A percentile compares a stretch with the other conserved stretches of the same genome.
phyloP scores from a whole-genome alignment of 352 stramenopile species.

The Phytopythium montanum region DNA sequence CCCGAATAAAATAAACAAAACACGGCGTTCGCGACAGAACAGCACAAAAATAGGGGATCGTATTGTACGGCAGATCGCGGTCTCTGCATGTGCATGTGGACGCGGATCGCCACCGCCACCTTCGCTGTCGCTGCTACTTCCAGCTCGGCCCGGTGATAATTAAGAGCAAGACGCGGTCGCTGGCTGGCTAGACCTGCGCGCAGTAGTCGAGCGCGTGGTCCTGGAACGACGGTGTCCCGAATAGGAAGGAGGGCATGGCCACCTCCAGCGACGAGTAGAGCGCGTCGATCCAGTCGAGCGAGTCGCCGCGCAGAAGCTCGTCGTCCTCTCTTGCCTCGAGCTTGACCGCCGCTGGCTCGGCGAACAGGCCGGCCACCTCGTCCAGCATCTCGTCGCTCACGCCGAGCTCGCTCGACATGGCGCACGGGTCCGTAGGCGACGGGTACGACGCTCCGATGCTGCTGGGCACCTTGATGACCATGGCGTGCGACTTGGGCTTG shows the following conservation, averaged over 20 bases:
- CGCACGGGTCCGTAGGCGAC: constrained; percentile 36
- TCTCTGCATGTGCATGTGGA: neutral
- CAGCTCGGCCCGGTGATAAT: constrained; percentile 2
- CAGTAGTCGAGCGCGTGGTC: constrained; percentile 28
- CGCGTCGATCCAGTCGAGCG: constrained; percentile 48
- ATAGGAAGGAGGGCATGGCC: neutral
- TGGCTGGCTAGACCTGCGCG: constrained; percentile 11
- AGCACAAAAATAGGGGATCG: neutral
- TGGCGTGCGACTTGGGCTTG: constrained; percentile 10
- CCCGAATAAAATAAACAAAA: no score
- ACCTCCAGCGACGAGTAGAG: constrained; percentile 46
- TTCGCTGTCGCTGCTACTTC: neutral
- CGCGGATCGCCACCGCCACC: neutral
- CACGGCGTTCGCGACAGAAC: no score
- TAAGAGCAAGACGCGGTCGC: neutral
- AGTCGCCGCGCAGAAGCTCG: constrained; percentile 20
- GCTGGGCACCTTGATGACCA: constrained; percentile 36
- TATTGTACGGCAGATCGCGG: neutral
- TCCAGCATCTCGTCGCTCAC: constrained; percentile 20
- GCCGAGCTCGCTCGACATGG: constrained; percentile 18
- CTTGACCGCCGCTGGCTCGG: neutral
- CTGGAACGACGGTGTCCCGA: constrained; percentile 13
- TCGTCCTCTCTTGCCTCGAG: constrained; percentile 10
- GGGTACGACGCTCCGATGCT: constrained; percentile 17
- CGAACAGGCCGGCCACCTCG: constrained; percentile 21